Evolutionary conservation across 2,329 filamentous ascomycete genomes (phyloP).

Genomic region (Arthrobotrys iridis): DNA sequence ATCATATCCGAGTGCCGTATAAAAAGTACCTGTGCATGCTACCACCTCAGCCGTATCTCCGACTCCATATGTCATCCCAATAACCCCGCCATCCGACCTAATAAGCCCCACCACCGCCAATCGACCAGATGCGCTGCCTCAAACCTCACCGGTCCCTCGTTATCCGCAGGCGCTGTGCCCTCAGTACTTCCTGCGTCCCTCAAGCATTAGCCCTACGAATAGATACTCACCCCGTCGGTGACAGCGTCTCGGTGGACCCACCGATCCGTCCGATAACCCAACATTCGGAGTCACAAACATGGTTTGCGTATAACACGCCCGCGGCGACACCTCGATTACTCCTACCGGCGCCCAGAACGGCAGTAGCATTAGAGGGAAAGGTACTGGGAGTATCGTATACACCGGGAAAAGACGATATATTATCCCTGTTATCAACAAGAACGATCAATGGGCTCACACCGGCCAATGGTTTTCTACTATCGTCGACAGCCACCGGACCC

Average conservation of each 20-base stretch:
- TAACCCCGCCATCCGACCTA: not conserved
- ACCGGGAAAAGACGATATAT: not conserved
- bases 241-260: not conserved
- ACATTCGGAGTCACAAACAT: conserved; percentile 15
- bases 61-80: not conserved
- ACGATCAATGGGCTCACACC: not conserved
- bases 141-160: conserved; percentile 24
- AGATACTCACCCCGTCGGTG: conserved; percentile 1
- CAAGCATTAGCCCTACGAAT: conserved; percentile 26
- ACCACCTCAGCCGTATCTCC: no score
- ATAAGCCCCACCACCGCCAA: not conserved
- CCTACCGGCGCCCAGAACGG: conserved; percentile 78
- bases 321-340: conserved; percentile 84
- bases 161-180: conserved; percentile 27
- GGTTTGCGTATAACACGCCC: conserved; percentile 23
- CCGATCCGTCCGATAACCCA: not conserved
- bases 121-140: conserved; percentile 34
- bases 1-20: no score
- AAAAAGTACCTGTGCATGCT: no score
- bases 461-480: conserved; percentile 13
- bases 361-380: conserved; percentile 75
- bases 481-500: not conserved
- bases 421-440: not conserved
- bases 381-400: conserved; percentile 66
- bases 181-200: conserved; percentile 40